Base-by-base conservation (phyloP, 2,329 filamentous ascomycete genomes). In the Huntiella bhutanensis region DNA sequence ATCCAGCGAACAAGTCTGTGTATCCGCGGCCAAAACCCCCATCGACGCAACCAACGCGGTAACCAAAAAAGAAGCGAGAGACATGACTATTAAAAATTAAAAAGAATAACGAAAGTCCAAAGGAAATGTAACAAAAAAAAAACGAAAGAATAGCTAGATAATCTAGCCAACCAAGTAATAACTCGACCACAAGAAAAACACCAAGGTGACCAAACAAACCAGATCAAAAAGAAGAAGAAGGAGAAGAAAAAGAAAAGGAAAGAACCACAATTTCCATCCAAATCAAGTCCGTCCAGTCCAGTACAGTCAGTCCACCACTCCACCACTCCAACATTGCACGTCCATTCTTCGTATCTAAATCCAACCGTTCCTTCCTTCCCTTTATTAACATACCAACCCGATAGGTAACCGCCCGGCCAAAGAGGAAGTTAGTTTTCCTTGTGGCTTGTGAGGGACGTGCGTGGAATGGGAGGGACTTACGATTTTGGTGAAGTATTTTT, bases 1-100 rank as follows among this genome's bases (percentile, higher is more conserved):
- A 38, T 58, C 58, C 13, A 71, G 56, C 8, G 64, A 62, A 57
- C 75, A 79, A 41, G 54, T 54, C 4, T 62, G 53, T 16, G 54
- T 51, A n/a, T 43, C 36, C 2, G 38, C 46, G 6, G 49, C 50
- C 10, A 48, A 40, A 11, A 45, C 35, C 15, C 13, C 22, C 22
- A 8, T 8, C n/a, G 17, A 16, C 5, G 42, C 42, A 6, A 43
- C 38, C 37, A 49, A 33, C 5, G 49, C 43, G 33, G 46, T 22
- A 11, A 40, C 16, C 4, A 45, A 45, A 16, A 51, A 33, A 8
- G 33, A 32, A n/a, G 38, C 28, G n/a, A 32, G 28, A 17, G 33
- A 32, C 49, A 49, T 52, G 6, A 16, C 39, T 19, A 19, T 11
- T 36, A 39, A 12, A 35, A 19, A n/a, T 15, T 16, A 34, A 17